Evolutionary conservation across 2,329 filamentous ascomycete species (phyloP).

Genomic region (Aspergillus udagawae): DNA sequence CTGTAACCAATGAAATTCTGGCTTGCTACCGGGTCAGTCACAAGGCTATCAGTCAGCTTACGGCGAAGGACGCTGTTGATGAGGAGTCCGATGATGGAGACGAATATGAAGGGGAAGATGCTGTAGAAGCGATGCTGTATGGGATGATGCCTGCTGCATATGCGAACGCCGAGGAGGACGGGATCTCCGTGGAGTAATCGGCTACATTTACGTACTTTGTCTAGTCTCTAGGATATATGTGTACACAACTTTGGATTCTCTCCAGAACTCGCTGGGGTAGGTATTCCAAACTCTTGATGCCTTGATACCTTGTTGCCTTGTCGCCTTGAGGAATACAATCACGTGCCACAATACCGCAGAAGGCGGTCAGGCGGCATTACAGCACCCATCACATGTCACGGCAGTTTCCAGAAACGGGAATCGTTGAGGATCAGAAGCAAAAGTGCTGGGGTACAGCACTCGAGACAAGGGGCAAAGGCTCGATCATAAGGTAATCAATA

Average conservation of each 20-base stretch:
- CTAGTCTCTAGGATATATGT: not conserved
- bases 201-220: slow-evolving; percentile 4
- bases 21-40: slow-evolving; percentile 30
- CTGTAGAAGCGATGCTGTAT: slow-evolving; percentile 25
- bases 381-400: slow-evolving; percentile 8
- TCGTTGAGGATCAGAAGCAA: not conserved
- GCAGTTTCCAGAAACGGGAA: slow-evolving; percentile 1
- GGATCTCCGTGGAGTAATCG: slow-evolving; percentile 22
- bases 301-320: not conserved
- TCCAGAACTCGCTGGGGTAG: not conserved
- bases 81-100: slow-evolving; percentile 13
- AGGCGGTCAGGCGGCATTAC: slow-evolving; percentile 6
- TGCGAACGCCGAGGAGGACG: slow-evolving; percentile 23
- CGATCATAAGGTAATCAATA: not conserved
- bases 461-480: not conserved
- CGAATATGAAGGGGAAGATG: slow-evolving; percentile 29
- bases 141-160: slow-evolving; percentile 13
- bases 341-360: not conserved
- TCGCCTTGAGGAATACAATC: not conserved
- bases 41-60: slow-evolving; percentile 26
- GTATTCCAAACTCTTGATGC: not conserved
- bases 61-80: slow-evolving; percentile 15
- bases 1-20: slow-evolving; percentile 24
- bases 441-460: not conserved
- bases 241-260: not conserved